Evolutionary conservation across 2,329 filamentous ascomycete genomes (phyloP), one percentile per base, ranked within the genome.

Genomic region (Ophidiomyces ophidiicola): DNA sequence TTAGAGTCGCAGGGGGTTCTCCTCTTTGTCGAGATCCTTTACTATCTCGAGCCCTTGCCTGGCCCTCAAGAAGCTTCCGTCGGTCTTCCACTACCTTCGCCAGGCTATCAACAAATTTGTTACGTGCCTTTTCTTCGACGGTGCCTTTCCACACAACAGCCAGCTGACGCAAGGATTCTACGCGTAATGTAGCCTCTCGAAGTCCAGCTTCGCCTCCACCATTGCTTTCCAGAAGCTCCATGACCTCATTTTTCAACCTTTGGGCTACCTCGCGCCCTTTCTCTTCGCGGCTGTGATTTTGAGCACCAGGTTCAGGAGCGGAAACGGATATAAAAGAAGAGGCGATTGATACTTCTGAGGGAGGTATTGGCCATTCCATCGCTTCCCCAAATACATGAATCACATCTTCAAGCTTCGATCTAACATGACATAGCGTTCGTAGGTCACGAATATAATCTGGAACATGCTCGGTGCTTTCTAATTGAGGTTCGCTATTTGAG

Each of bases 111-210:
- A 98, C 78, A 55, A 94, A 86, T 52, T 76, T 82, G 6, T 65
- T 64, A 38, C 90, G 70, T 4, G 85, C 84, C 61, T 83, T 92
- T 58, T 96, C 90, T 63, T 98, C 90, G 0, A 83, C 81, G 2
- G 90, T 94, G n/a, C 86, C 86, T 57, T 82, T 88, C 87, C 90
- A 98, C 15, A 98, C 78, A n/a, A 64, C 64, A 3, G 77, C 76
- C 46, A 96, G 62, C 46, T 78, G 72, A 53, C 85, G 79, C 41
- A 96, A 68, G 54, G 82, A 76, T 53, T 85, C 79, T 10, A 96
- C 78, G 31, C 83, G 69, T 40, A 71, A 70, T 8, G 74, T 74
- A 0, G 90, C 90, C 40, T 76, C 75, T 5, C 59, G 53, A 6
- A 90, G 68, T 11, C 82, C 83, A 31, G 70, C 69, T 8, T 78